These are phyloP conservation scores for Lachancea dasiensis DNA, from an alignment of 805 yeast species.

Conservation along the genomic window DNA sequence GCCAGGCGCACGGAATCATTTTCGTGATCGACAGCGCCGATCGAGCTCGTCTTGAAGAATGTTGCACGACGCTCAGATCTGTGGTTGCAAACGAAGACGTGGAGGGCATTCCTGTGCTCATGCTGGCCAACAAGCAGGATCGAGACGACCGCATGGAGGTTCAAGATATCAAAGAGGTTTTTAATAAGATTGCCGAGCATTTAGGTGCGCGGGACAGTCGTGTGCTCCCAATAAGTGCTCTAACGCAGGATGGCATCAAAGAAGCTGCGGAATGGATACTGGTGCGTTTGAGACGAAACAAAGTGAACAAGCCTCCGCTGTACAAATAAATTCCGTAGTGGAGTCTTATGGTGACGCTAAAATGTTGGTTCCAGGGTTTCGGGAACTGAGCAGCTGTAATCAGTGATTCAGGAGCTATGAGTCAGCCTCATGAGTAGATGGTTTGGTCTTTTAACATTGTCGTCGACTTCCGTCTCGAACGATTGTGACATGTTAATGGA, in stretches of 20 bases:
- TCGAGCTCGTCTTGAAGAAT: slow-evolving; percentile 73
- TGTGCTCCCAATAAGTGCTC: slow-evolving; percentile 83
- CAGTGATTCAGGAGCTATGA: too few species aligned
- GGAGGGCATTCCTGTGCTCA: slow-evolving; percentile 81
- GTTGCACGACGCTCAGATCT: slow-evolving; percentile 53
- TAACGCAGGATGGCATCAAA: slow-evolving; percentile 67
- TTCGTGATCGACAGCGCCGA: slow-evolving; percentile 93
- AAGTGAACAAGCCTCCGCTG: slow-evolving; percentile 35
- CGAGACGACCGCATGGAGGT: slow-evolving; percentile 62
- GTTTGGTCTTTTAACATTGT: too few species aligned
- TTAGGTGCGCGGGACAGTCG: slow-evolving; percentile 87
- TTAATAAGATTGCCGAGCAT: slow-evolving; percentile 76
- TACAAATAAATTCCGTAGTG: too few species aligned
- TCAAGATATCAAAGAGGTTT: slow-evolving; percentile 73
- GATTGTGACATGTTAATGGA: too few species aligned
- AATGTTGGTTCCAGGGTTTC: too few species aligned
- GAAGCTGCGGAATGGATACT: slow-evolving; percentile 90
- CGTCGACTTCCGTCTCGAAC: too few species aligned
- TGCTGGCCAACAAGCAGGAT: slow-evolving; percentile 96
- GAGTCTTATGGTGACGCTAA: too few species aligned
- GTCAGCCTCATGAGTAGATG: too few species aligned
- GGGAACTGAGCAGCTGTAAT: too few species aligned
- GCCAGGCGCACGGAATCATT: slow-evolving; percentile 82
- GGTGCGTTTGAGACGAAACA: slow-evolving; percentile 52
- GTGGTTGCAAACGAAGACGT: slow-evolving; percentile 53